These are phyloP conservation scores for Perkinsus chesapeaki DNA, from an alignment of 169 alveolate species.

Conservation along the genomic window DNA sequence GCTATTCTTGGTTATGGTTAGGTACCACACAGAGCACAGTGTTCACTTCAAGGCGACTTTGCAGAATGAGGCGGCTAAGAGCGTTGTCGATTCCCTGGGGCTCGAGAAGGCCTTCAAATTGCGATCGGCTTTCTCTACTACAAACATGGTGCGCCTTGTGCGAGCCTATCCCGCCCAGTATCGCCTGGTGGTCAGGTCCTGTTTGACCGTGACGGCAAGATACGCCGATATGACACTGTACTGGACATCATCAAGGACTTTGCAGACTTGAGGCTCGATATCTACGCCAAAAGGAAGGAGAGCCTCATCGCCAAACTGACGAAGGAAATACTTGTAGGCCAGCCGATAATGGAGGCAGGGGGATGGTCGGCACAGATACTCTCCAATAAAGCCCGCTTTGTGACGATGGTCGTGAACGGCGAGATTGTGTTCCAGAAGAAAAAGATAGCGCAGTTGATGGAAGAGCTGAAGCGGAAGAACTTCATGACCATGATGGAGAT, in stretches of 20 bases:
- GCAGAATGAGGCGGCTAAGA: slow-evolving; percentile 25
- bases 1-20: background rate
- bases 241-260: slow-evolving; percentile 85
- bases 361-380: slow-evolving; percentile 1
- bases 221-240: slow-evolving; percentile 76
- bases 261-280: slow-evolving; percentile 75
- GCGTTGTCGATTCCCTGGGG: slow-evolving; percentile 47
- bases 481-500: slow-evolving; percentile 65
- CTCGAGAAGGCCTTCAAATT: slow-evolving; percentile 86
- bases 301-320: background rate
- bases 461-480: slow-evolving; percentile 60
- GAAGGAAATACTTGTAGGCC: background rate
- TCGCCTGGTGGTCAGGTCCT: slow-evolving; percentile 86
- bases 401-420: slow-evolving; percentile 47
- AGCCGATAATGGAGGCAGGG: background rate
- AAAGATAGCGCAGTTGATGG: slow-evolving; percentile 59
- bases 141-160: background rate
- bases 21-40: background rate
- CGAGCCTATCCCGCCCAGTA: slow-evolving; percentile 38
- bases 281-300: slow-evolving; percentile 75
- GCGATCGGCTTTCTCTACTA: slow-evolving; percentile 31
- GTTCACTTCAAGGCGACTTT: background rate
- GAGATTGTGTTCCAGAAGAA: slow-evolving; percentile 56
- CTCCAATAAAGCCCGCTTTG: slow-evolving; percentile 17
- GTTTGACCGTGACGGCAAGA: slow-evolving; percentile 80